These are phyloP conservation scores for Tremella fuciformis DNA, from an alignment of 768 basidiomycete genomes.

Conservation along the genomic window DNA sequence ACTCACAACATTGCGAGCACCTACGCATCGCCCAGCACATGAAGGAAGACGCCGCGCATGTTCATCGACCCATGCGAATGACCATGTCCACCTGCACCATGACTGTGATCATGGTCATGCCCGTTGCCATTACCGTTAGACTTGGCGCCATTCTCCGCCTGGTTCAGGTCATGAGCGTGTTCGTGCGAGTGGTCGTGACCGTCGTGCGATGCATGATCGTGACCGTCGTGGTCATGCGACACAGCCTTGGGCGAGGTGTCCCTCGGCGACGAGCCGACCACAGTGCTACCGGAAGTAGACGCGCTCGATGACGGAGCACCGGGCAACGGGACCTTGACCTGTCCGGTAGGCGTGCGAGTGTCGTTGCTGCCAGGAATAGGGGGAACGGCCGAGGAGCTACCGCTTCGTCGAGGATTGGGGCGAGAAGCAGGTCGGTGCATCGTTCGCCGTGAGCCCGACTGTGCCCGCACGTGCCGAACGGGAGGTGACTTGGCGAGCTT, in stretches of 20 bases:
- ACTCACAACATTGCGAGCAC: constrained; percentile 14
- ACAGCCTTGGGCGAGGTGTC: constrained; percentile 26
- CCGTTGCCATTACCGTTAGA: constrained; percentile 36
- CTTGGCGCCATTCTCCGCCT: constrained; percentile 54
- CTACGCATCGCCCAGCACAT: constrained; percentile 88
- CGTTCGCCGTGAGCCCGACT: constrained; percentile 5
- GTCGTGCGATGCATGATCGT: constrained; percentile 14
- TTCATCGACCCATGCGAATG: constrained; percentile 76
- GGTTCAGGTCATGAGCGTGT: constrained; percentile 19
- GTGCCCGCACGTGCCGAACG: constrained; percentile 15
- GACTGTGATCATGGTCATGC: constrained; percentile 26
- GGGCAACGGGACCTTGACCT: neutral
- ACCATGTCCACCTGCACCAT: constrained; percentile 39
- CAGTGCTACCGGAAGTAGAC: constrained; percentile 23
- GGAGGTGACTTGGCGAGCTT: constrained; percentile 27
- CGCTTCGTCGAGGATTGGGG: constrained; percentile 11
- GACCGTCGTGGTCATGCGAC: constrained; percentile 29
- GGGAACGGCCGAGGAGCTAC: constrained; percentile 8
- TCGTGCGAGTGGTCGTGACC: constrained; percentile 56
- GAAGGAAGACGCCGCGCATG: constrained; percentile 91
- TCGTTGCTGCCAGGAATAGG: constrained; percentile 35
- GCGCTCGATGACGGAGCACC: constrained; percentile 15
- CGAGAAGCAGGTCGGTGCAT: constrained; percentile 15
- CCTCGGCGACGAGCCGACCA: constrained; percentile 14
- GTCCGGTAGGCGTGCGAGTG: constrained; percentile 7